Evolutionary conservation across 2,329 filamentous ascomycete species (phyloP).

Genomic region (Aschersonia sp.): DNA sequence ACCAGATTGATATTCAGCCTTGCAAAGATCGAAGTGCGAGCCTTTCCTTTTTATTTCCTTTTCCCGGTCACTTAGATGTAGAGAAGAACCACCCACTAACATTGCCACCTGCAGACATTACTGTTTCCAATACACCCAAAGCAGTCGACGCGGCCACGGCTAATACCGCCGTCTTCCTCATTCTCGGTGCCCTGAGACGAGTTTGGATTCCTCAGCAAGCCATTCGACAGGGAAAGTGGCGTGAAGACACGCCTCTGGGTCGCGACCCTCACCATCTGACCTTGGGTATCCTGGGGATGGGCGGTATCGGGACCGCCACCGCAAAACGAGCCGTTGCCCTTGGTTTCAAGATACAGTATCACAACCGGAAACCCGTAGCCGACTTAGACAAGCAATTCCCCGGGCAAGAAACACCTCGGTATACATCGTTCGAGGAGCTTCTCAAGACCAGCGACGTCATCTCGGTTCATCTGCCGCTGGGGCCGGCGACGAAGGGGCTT

Average conservation of each 20-base stretch:
- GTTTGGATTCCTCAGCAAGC: slow-evolving; percentile 46
- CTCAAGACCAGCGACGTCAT: slow-evolving; percentile 38
- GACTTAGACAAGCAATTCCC: slow-evolving; percentile 25
- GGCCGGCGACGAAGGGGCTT: slow-evolving; percentile 35
- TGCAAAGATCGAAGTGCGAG: slow-evolving; percentile 27
- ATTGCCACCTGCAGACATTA: slow-evolving; percentile 20
- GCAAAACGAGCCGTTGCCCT: slow-evolving; percentile 35
- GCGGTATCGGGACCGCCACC: slow-evolving; percentile 38
- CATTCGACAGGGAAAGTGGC: slow-evolving; percentile 44
- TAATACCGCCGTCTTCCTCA: slow-evolving; percentile 55
- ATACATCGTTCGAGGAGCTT: slow-evolving; percentile 41
- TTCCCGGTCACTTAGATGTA: too few species aligned
- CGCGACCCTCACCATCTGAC: slow-evolving; percentile 55
- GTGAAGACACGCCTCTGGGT: slow-evolving; percentile 33
- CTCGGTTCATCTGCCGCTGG: slow-evolving; percentile 36
- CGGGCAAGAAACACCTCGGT: slow-evolving; percentile 1
- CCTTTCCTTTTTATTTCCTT: too few species aligned
- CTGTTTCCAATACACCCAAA: slow-evolving; percentile 53
- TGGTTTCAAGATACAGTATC: slow-evolving; percentile 43
- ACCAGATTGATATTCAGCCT: slow-evolving; percentile 51
- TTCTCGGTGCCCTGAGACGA: slow-evolving; percentile 52
- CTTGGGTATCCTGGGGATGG: slow-evolving; percentile 44
- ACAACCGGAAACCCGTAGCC: slow-evolving; percentile 30
- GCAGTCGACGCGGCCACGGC: slow-evolving; percentile 58
- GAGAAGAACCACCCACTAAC: background rate